A percentile compares a stretch with the other conserved stretches of the same genome.
Conservation (phyloP, 2,329 filamentous ascomycete species). For the Sphaceloma murrayae region DNA sequence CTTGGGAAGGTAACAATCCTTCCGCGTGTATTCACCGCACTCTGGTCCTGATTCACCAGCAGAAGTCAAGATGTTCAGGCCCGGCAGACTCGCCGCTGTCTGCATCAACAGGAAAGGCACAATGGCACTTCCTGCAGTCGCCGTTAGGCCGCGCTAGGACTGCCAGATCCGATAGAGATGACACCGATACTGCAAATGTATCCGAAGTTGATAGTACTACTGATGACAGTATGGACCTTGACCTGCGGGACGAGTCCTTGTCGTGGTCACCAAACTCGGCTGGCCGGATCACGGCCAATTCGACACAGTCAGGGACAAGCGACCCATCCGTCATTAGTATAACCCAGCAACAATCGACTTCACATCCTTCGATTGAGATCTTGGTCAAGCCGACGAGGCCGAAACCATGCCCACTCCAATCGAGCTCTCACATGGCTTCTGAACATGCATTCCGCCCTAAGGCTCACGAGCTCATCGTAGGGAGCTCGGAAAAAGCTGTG, state of each 20-base stretch:
- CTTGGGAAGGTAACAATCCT: conserved; percentile 6
- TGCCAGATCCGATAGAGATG: background rate
- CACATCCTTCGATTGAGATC: background rate
- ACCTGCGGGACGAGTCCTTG: conserved; percentile 4
- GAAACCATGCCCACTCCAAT: conserved; percentile 13
- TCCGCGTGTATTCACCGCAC: too few species aligned
- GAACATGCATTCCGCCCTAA: background rate
- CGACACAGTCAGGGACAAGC: too few species aligned
- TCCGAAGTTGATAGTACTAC: conserved; percentile 16
- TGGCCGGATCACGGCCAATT: conserved; percentile 10
- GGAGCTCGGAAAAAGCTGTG: conserved; percentile 10
- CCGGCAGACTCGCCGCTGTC: conserved; percentile 6
- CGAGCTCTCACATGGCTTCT: background rate
- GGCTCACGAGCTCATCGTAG: background rate
- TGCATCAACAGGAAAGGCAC: background rate
- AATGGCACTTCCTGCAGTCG: conserved; percentile 8
- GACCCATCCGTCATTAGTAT: too few species aligned
- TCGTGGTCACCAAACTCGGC: conserved; percentile 15
- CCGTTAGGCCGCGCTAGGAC: background rate
- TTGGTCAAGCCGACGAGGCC: conserved; percentile 1
- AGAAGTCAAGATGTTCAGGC: conserved; percentile 1
- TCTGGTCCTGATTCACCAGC: background rate
- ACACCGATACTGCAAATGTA: conserved; percentile 13
- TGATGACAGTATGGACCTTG: conserved; percentile 19
- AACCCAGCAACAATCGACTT: too few species aligned